A percentile compares a stretch with the other conserved stretches of the same genome.
Conservation (phyloP, 192 early-diverging fungal species). For the Spizellomyces sp. region DNA sequence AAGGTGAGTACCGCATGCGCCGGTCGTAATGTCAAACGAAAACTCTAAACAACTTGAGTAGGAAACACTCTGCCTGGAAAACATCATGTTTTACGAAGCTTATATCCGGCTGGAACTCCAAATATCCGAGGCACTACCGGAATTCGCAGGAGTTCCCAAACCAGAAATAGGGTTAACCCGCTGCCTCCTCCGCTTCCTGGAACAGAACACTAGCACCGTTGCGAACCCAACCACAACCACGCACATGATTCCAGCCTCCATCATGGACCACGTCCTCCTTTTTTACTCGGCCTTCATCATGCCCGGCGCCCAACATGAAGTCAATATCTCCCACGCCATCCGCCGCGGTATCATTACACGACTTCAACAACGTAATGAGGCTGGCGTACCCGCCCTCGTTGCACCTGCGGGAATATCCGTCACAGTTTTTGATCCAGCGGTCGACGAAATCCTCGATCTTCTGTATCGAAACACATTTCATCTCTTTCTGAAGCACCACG, state of each 20-base stretch:
- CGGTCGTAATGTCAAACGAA: too few relatives aligned
- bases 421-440: constrained; percentile 35
- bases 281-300: constrained; percentile 39
- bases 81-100: constrained; percentile 38
- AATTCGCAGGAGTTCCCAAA: neutral
- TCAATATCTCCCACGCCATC: constrained; percentile 37
- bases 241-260: constrained; percentile 20
- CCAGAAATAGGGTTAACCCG: constrained; percentile 10
- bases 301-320: constrained; percentile 36
- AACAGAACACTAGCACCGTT: neutral
- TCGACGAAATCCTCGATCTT: constrained; percentile 37
- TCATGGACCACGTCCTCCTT: constrained; percentile 26
- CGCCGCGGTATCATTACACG: constrained; percentile 23
- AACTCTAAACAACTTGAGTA: too few relatives aligned
- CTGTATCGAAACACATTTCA: constrained; percentile 38
- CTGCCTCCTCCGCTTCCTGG: constrained; percentile 31
- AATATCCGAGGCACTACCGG: neutral
- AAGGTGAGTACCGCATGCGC: neutral
- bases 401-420: constrained; percentile 15
- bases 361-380: neutral
- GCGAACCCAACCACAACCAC: neutral
- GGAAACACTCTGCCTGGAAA: constrained; percentile 29
- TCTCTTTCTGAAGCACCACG: constrained; percentile 8
- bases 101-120: constrained; percentile 32
- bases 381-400: neutral